Base-by-base conservation (phyloP, 139 green algal species). In the Tetraselmis chui region DNA sequence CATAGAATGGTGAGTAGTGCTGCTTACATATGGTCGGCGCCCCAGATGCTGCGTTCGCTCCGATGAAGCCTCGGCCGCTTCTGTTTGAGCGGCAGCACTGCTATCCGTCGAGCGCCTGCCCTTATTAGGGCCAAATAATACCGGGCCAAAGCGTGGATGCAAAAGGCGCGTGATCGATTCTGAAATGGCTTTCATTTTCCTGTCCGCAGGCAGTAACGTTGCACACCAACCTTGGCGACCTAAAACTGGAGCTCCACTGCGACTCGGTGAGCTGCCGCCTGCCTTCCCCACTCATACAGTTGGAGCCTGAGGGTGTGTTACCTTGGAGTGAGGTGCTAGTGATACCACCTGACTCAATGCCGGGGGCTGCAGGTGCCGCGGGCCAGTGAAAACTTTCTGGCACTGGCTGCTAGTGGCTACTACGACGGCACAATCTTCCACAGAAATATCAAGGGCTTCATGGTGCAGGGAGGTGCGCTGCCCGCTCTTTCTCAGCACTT, bases 241-340 rank as follows among this genome's bases (percentile, higher is more conserved):
- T 99, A 0, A 99, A 99, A 81, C 78, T 98, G 22, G 96, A 99
- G 88, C 79, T 99, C 1, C 97, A 93, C 82, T 99, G 96, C 80
- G 95, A 98, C 1, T 90, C 97, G 84, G 92, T 92, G 77, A 85
- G 29, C 85, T 28, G n/a, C 82, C 0, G 31, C 80, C 2, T 81
- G 1, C 77, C 28, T 24, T 78, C 77, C 31, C 81, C 59, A 26
- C 67, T 22, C 2, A 29, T 59, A 27, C n/a, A 5, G 22, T 82
- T 25, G 30, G 0, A 79, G 30, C 5, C 23, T 58, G 83, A 18
- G 23, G 83, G 76, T 84, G 74, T 84, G 58, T 26, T 84, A 30
- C 32, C 74, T 79, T 67, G 80, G 30, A 5, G 83, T 18, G 1
- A 1, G 67, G 32, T 0, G 78, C 30, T n/a, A 32, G 32, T 1